Base-by-base conservation (phyloP, 2,329 filamentous ascomycete genomes). In the Sporothrix euskadiensis region DNA sequence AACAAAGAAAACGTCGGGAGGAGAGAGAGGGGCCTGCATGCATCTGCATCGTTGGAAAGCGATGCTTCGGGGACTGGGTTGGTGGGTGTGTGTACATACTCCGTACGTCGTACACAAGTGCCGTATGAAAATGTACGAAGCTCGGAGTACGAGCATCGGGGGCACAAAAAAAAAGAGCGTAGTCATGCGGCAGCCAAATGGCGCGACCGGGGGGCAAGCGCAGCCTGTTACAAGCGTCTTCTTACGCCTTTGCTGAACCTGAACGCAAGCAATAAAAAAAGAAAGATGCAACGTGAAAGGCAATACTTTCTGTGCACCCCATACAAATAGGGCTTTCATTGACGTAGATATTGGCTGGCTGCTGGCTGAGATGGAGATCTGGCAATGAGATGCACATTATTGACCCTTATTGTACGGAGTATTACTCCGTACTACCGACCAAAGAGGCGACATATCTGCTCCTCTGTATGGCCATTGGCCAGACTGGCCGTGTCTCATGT, bases 131-230 rank as follows among this genome's bases (percentile, higher is more conserved):
- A 19, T 39, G 12, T 44, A 44, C n/a, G 59, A 44, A 44, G 3
- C 9, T 35, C 35, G 2, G 35, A 44, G 41, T 44, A 44, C 12
- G 41, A 49, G 44, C 14, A 49, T 49, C 14, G 39, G 61, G 30
- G 39, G 47, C n/a, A 59, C 30, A 66, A 66, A 47, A n/a, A 63
- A 63, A 26, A 47, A 22, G 26, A 39, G 61, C 61, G 61, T 44
- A 47, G 39, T 66, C 39, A 47, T 66, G 61, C 39, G n/a, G n/a
- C 39, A 44, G 35, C 35, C 59, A 44, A 41, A 65, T 44, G 59
- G 39, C 59, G 59, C n/a, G 5, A 59, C 26, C 2, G 26, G 26
- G 35, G 35, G 35, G n/a, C n/a, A 65, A 44, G 59, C 19, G 35
- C 61, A 19, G 61, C 61, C n/a, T 30, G n/a, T 65, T 44, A 52